These are phyloP conservation scores for Neoboletus magnificus DNA, from an alignment of 768 basidiomycete genomes.

Conservation along the genomic window DNA sequence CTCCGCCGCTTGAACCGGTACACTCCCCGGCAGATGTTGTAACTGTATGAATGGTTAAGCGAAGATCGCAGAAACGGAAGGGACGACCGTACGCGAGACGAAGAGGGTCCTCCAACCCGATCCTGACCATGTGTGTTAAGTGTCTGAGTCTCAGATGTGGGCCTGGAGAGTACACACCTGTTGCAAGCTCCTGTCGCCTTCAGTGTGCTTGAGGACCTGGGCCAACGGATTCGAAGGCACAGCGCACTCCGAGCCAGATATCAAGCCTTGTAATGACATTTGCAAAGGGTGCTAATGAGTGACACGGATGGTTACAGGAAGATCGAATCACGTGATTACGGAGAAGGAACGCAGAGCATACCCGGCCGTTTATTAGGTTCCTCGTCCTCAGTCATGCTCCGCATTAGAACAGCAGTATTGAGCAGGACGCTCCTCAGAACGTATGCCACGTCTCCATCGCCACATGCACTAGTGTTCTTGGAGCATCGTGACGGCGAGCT, in stretches of 20 bases:
- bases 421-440: conserved; percentile 32
- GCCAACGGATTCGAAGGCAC: conserved; percentile 81
- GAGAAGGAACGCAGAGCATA: background rate
- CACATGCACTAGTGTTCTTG: conserved; percentile 82
- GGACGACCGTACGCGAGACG: conserved; percentile 51
- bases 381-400: conserved; percentile 14
- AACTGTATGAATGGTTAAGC: conserved; percentile 43
- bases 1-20: conserved; percentile 46
- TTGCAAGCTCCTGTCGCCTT: conserved; percentile 84
- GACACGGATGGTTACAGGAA: background rate
- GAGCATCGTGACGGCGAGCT: conserved; percentile 83
- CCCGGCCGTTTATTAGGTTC: background rate
- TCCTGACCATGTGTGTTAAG: conserved; percentile 45
- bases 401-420: conserved; percentile 16
- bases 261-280: conserved; percentile 76
- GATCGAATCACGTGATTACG: conserved; percentile 19
- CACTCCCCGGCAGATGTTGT: conserved; percentile 68
- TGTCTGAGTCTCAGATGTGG: background rate
- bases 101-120: conserved; percentile 68
- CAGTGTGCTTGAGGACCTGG: conserved; percentile 86
- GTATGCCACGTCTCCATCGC: conserved; percentile 59
- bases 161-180: conserved; percentile 47
- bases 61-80: background rate
- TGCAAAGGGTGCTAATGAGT: background rate
- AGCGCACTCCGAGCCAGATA: conserved; percentile 90